These are phyloP conservation scores for Trichophaea hybrida DNA, from an alignment of 2,329 filamentous ascomycete species.

Conservation along the genomic window DNA sequence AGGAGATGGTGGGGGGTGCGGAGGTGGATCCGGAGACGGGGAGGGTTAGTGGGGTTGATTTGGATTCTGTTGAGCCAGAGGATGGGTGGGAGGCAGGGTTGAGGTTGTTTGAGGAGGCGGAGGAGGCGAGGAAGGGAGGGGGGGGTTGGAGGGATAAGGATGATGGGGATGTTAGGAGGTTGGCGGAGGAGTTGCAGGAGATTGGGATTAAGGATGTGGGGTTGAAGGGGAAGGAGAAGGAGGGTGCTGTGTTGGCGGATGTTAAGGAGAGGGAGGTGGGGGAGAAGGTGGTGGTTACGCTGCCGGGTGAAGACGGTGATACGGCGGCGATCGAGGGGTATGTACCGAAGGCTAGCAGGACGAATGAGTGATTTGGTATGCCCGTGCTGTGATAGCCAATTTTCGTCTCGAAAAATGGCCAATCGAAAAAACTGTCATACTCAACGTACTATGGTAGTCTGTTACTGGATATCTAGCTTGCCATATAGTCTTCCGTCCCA, in stretches of 20 bases:
- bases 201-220: slow-evolving; percentile 15
- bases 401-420: no score
- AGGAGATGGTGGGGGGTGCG: slow-evolving; percentile 14
- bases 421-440: no score
- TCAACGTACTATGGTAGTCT: no score
- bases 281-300: background rate
- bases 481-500: no score
- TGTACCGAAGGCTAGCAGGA: slow-evolving; percentile 9
- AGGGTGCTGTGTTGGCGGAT: background rate
- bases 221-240: slow-evolving; percentile 1
- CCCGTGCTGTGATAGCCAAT: no score
- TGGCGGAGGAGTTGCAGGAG: slow-evolving; percentile 4
- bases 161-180: background rate
- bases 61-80: slow-evolving; percentile 11
- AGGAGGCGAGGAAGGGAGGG: background rate
- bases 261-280: slow-evolving; percentile 2
- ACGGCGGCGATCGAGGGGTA: slow-evolving; percentile 16
- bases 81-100: slow-evolving; percentile 14
- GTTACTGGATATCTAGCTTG: no score
- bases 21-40: slow-evolving; percentile 14
- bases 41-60: slow-evolving; percentile 16
- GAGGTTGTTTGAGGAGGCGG: slow-evolving; percentile 12
- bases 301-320: background rate
- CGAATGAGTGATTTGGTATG: background rate
- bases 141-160: background rate